Conservation (phyloP, 352 stramenopile species). For the Phytophthora ohioensis region DNA sequence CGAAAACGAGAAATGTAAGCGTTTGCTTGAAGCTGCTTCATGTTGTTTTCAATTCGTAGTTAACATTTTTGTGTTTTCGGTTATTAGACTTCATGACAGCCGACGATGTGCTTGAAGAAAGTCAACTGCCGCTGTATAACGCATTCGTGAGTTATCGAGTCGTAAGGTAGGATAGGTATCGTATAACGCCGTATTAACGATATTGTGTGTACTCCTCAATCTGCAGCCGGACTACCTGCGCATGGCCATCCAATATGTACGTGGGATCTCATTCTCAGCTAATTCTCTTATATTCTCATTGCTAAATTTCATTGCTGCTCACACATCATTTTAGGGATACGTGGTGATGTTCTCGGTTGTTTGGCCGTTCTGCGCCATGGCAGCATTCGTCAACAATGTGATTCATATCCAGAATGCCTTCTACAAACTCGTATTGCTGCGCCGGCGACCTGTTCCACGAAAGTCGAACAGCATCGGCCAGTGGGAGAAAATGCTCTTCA, state of each 20-base stretch:
- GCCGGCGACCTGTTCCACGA: constrained; percentile 73
- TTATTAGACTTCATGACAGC: constrained; percentile 82
- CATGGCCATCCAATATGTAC: constrained; percentile 91
- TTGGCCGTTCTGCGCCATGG: constrained; percentile 86
- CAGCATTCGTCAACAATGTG: constrained; percentile 81
- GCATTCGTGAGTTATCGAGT: constrained; percentile 65
- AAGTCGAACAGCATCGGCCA: constrained; percentile 89
- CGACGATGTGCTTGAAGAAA: constrained; percentile 86
- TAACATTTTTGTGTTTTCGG: neutral
- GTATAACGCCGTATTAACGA: constrained; percentile 1
- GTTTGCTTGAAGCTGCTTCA: neutral
- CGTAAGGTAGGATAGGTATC: neutral
- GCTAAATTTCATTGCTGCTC: constrained; percentile 5
- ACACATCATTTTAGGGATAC: constrained; percentile 60
- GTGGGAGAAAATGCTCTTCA: constrained; percentile 90
- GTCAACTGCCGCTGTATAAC: constrained; percentile 82
- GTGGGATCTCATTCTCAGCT: constrained; percentile 6
- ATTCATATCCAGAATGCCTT: constrained; percentile 89
- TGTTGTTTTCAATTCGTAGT: neutral
- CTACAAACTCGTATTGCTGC: constrained; percentile 81
- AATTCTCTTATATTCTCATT: neutral
- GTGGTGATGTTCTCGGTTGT: constrained; percentile 91
- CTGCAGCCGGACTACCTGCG: constrained; percentile 80
- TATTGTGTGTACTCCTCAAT: constrained; percentile 6
- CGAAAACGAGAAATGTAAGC: constrained; percentile 80